Conservation (phyloP, 1,139 yeast species). For the Meyerozyma carpophila region DNA sequence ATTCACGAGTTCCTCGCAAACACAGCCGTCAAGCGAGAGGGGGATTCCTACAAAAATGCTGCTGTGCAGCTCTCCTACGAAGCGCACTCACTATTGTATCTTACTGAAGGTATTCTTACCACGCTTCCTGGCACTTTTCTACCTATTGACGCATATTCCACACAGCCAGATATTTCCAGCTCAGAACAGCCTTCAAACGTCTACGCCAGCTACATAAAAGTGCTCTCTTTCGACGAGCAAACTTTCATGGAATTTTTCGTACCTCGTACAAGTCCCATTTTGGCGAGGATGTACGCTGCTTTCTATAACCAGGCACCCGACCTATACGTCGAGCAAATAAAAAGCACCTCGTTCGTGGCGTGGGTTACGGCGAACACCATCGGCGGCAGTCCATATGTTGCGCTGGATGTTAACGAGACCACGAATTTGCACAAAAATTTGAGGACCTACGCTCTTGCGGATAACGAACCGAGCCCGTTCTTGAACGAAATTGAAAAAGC, state of each 20-base stretch:
- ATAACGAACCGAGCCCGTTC: not conserved
- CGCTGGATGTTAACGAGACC: conserved; percentile 14
- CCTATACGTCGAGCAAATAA: conserved; percentile 20
- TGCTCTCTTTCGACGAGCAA: conserved; percentile 10
- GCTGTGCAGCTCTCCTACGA: conserved; percentile 24
- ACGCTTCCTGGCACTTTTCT: conserved; percentile 18
- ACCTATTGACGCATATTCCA: conserved; percentile 14
- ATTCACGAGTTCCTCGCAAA: conserved; percentile 22
- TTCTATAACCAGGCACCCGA: conserved; percentile 29
- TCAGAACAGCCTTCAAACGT: conserved; percentile 14
- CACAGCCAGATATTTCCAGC: conserved; percentile 25
- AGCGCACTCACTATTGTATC: conserved; percentile 20
- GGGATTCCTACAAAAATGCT: conserved; percentile 2
- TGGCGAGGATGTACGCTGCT: conserved; percentile 25
- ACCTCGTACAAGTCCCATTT: conserved; percentile 20
- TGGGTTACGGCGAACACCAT: conserved; percentile 35
- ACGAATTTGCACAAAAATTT: conserved; percentile 15
- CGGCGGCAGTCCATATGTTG: conserved; percentile 20
- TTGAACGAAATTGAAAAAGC: not conserved
- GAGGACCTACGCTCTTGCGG: not conserved
- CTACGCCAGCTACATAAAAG: conserved; percentile 14
- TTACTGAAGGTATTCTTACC: conserved; percentile 22
- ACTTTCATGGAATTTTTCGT: conserved; percentile 13
- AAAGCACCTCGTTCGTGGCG: conserved; percentile 31
- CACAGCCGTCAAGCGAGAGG: conserved; percentile 8